Conservation (phyloP, 768 basidiomycete species). For the Panus rudis region DNA sequence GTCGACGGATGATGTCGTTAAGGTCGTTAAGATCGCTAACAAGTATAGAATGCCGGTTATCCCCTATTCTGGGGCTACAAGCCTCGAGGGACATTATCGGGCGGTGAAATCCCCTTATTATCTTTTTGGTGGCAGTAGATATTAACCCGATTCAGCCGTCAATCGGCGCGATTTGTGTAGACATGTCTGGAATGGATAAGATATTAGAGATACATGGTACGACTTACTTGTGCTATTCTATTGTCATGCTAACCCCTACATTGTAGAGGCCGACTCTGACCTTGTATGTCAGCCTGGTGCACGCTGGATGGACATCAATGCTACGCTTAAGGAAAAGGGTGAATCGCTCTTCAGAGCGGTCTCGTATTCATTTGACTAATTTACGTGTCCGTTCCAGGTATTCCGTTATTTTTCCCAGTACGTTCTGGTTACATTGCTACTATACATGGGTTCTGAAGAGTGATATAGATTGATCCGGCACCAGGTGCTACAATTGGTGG, state of each 20-base stretch:
- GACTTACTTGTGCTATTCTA: background rate
- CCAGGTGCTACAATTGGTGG: constrained; percentile 80
- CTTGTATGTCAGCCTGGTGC: constrained; percentile 71
- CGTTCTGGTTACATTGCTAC: constrained; percentile 18
- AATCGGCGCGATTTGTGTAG: constrained; percentile 57
- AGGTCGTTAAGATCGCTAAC: constrained; percentile 68
- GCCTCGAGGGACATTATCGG: constrained; percentile 80
- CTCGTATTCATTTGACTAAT: constrained; percentile 49
- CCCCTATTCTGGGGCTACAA: constrained; percentile 81
- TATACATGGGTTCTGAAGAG: constrained; percentile 33
- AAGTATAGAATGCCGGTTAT: constrained; percentile 71
- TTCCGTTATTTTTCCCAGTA: constrained; percentile 8
- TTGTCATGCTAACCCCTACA: background rate
- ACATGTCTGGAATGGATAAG: constrained; percentile 60
- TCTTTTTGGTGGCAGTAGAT: background rate
- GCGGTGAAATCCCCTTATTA: constrained; percentile 48
- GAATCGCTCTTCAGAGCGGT: constrained; percentile 65
- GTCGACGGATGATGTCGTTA: constrained; percentile 77
- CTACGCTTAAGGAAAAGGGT: constrained; percentile 54
- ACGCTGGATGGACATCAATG: constrained; percentile 76
- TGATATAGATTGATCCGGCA: constrained; percentile 61
- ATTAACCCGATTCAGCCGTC: constrained; percentile 4
- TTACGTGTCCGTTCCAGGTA: background rate
- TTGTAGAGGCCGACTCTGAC: constrained; percentile 62
- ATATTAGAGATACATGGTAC: constrained; percentile 50